Percentiles rank a stretch among this genome's conserved stretches.
Conservation (phyloP, 1,284 basidiomycete genomes). For the Boletus coffeatus region DNA sequence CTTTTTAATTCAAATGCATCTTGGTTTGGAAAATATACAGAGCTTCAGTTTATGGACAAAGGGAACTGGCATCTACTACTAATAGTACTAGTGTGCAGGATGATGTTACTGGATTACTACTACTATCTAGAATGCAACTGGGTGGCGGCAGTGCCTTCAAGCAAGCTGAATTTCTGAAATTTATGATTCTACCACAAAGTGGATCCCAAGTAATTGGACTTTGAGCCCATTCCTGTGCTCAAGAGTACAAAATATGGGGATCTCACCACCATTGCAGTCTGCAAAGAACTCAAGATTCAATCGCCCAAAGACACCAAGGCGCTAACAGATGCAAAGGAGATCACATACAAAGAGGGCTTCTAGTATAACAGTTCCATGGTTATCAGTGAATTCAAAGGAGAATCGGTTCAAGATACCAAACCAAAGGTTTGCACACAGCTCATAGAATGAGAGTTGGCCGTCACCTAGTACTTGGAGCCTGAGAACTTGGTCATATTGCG, state of each 20-base stretch:
- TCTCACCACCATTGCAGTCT: conserved; percentile 83
- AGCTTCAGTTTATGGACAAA: no score
- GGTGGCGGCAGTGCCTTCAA: no score
- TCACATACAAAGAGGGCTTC: conserved; percentile 99
- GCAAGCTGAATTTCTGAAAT: no score
- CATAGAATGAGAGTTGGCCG: conserved; percentile 75
- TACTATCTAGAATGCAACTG: no score
- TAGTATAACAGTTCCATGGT: conserved; percentile 84
- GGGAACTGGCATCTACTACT: no score
- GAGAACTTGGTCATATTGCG: conserved; percentile 90
- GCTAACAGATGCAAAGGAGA: conserved; percentile 94
- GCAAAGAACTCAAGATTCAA: conserved; percentile 92
- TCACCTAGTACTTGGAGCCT: conserved; percentile 88
- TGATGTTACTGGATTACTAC: no score
- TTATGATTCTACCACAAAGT: conserved; percentile 77
- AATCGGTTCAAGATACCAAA: conserved; percentile 89
- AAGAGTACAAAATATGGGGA: conserved; percentile 89
- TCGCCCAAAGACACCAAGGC: conserved; percentile 93
- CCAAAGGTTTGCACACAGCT: conserved; percentile 81
- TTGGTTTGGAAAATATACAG: no score
- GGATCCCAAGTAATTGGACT: conserved; percentile 81
- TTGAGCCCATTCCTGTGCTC: conserved; percentile 88
- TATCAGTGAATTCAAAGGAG: conserved; percentile 85
- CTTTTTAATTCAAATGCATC: no score
- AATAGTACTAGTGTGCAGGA: no score